phyloP scores from a whole-genome alignment of 1,284 basidiomycete genomes.

The Vanrija sp. region DNA sequence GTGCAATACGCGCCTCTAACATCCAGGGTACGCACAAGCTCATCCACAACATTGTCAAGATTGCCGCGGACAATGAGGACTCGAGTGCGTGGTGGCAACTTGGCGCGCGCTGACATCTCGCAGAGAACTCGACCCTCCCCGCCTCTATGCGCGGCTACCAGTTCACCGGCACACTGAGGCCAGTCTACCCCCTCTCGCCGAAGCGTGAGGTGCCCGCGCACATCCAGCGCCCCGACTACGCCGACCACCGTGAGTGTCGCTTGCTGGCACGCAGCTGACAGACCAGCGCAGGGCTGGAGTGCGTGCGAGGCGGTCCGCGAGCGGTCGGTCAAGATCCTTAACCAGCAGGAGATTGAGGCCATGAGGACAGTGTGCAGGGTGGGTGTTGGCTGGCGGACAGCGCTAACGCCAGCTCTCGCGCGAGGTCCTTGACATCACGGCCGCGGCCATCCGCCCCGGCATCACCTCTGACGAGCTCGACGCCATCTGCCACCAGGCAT shows the following conservation, averaged over 20 bases:
- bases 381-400: conserved; percentile 8
- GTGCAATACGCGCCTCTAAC: not conserved
- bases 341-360: conserved; percentile 47
- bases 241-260: conserved; percentile 46
- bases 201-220: conserved; percentile 43
- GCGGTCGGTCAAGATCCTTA: conserved; percentile 39
- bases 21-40: conserved; percentile 40
- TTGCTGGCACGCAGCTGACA: not conserved
- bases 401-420: conserved; percentile 64
- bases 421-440: conserved; percentile 87
- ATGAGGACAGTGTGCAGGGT: conserved; percentile 49
- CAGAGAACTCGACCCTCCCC: conserved; percentile 41
- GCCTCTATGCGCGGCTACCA: conserved; percentile 42
- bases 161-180: conserved; percentile 47
- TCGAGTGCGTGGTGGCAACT: conserved; percentile 23
- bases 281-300: conserved; percentile 42
- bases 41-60: conserved; percentile 46
- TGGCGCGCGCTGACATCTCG: not conserved
- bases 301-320: conserved; percentile 37
- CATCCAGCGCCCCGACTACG: conserved; percentile 49
- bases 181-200: conserved; percentile 47
- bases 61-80: conserved; percentile 36
- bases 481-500: conserved; percentile 89
- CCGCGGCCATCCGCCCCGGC: conserved; percentile 77
- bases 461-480: conserved; percentile 95